phyloP scores from a whole-genome alignment of 1,284 basidiomycete genomes.

The Melampsora americana region DNA sequence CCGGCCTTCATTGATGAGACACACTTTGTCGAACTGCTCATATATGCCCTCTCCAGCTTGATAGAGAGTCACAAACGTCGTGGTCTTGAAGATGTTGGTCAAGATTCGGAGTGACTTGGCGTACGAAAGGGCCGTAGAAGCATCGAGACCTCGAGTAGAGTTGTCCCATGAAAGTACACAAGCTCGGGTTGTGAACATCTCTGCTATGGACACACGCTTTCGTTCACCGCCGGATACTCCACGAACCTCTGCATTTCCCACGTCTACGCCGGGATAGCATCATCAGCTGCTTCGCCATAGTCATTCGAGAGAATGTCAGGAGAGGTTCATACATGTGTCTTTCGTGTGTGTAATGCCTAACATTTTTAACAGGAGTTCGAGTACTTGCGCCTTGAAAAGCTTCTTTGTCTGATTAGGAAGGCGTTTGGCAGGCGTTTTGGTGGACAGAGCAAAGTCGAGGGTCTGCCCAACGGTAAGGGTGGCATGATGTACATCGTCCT shows the following conservation, averaged over 20 bases:
- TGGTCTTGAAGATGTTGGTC: conserved; percentile 58
- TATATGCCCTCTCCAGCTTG: conserved; percentile 61
- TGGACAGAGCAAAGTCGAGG: conserved; percentile 59
- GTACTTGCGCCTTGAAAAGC: conserved; percentile 60
- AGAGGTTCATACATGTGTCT: conserved; percentile 36
- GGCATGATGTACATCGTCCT: conserved; percentile 65
- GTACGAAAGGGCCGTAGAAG: conserved; percentile 62
- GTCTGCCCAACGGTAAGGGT: conserved; percentile 63
- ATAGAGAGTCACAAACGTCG: conserved; percentile 57
- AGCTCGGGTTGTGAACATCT: conserved; percentile 59
- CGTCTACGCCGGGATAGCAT: conserved; percentile 54
- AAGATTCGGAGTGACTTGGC: conserved; percentile 61
- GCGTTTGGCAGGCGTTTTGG: conserved; percentile 60
- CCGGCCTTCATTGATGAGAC: conserved; percentile 72
- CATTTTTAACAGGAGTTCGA: conserved; percentile 61
- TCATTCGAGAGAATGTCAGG: too few species aligned
- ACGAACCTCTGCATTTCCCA: conserved; percentile 60
- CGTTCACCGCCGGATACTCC: conserved; percentile 63
- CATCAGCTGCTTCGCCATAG: too few species aligned
- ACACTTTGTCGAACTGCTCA: conserved; percentile 62
- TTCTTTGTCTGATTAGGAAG: conserved; percentile 58
- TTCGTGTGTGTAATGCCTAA: conserved; percentile 51
- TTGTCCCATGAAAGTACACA: conserved; percentile 51
- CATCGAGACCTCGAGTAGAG: conserved; percentile 73
- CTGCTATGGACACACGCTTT: conserved; percentile 64